These are phyloP conservation scores for Parachaetomium inaequale DNA, from an alignment of 495 filamentous ascomycete genomes.

Conservation along the genomic window DNA sequence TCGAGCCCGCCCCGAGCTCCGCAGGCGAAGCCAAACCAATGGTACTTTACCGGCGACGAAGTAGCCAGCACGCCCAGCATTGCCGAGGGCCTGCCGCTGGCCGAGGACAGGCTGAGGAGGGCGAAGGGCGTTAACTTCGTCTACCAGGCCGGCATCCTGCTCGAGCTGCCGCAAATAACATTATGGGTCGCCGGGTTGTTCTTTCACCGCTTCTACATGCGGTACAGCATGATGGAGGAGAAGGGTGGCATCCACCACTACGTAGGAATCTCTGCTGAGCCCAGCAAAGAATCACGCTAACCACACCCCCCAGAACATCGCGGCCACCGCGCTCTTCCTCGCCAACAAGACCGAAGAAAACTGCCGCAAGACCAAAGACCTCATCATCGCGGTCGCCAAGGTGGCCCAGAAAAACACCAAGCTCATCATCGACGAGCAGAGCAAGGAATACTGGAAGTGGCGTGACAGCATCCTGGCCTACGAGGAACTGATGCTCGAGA, in stretches of 20 bases:
- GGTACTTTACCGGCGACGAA: slow-evolving; percentile 85
- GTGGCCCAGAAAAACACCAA: slow-evolving; percentile 91
- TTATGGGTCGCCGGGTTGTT: slow-evolving; percentile 88
- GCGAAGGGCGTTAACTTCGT: slow-evolving; percentile 96
- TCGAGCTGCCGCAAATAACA: slow-evolving; percentile 88
- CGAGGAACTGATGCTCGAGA: slow-evolving; percentile 88
- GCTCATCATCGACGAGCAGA: slow-evolving; percentile 85
- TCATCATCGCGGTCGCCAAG: slow-evolving; percentile 87
- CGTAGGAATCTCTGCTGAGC: slow-evolving; percentile 45
- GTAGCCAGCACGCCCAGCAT: slow-evolving; percentile 77
- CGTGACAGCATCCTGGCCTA: slow-evolving; percentile 84
- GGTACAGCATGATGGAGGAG: slow-evolving; percentile 68
- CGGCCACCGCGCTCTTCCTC: slow-evolving; percentile 84
- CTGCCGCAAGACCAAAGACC: slow-evolving; percentile 85
- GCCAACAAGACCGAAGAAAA: slow-evolving; percentile 97
- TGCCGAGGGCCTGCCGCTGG: slow-evolving; percentile 70
- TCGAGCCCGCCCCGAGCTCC: slow-evolving; percentile 34
- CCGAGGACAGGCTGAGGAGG: slow-evolving; percentile 71
- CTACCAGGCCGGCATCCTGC: slow-evolving; percentile 83
- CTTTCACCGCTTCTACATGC: slow-evolving; percentile 94
- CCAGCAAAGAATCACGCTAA: slow-evolving; percentile 5
- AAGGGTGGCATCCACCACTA: slow-evolving; percentile 78
- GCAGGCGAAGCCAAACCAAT: slow-evolving; percentile 56
- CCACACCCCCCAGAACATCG: slow-evolving; percentile 56
- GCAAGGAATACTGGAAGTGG: slow-evolving; percentile 96